These are phyloP conservation scores for Stachybotrys echinatus DNA, from an alignment of 2,329 filamentous ascomycete species.

Conservation along the genomic window DNA sequence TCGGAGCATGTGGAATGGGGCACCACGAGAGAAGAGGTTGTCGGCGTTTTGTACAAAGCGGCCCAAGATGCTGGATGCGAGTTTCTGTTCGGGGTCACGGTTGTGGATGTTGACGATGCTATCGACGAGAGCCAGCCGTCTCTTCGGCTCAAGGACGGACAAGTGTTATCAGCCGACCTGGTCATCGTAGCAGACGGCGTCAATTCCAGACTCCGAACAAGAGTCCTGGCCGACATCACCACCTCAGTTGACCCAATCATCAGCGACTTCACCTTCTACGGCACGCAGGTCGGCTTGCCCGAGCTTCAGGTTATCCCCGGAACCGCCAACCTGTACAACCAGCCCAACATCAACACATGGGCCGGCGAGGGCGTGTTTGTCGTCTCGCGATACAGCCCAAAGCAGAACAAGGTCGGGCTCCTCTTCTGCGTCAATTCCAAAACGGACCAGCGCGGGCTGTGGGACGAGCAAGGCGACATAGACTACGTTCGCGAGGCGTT, in stretches of 20 bases:
- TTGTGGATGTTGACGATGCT: too few species aligned
- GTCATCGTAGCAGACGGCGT: constrained; percentile 6
- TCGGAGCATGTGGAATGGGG: too few species aligned
- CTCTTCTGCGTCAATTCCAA: constrained; percentile 12
- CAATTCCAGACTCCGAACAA: constrained; percentile 5
- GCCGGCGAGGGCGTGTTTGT: constrained; percentile 10
- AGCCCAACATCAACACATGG: constrained; percentile 12
- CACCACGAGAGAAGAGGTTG: too few species aligned
- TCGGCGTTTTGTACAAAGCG: too few species aligned
- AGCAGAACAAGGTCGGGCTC: constrained; percentile 3
- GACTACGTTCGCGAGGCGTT: constrained; percentile 10
- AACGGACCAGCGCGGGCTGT: constrained; percentile 13
- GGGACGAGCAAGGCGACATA: constrained; percentile 17
- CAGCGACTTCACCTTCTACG: constrained; percentile 12
- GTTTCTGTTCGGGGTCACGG: too few species aligned
- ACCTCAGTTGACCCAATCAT: constrained; percentile 8
- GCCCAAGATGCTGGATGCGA: too few species aligned
- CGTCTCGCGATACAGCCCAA: constrained; percentile 12
- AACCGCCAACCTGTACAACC: constrained; percentile 8
- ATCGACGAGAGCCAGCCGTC: not conserved
- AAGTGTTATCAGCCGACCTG: not conserved
- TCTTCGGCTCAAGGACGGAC: not conserved
- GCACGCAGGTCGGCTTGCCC: constrained; percentile 5
- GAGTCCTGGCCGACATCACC: constrained; percentile 5
- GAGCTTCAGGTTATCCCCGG: constrained; percentile 2